Evolutionary conservation across 257 asterid genomes (phyloP), one percentile per base, ranked within the genome.

Genomic region (Handroanthus guayacan): DNA sequence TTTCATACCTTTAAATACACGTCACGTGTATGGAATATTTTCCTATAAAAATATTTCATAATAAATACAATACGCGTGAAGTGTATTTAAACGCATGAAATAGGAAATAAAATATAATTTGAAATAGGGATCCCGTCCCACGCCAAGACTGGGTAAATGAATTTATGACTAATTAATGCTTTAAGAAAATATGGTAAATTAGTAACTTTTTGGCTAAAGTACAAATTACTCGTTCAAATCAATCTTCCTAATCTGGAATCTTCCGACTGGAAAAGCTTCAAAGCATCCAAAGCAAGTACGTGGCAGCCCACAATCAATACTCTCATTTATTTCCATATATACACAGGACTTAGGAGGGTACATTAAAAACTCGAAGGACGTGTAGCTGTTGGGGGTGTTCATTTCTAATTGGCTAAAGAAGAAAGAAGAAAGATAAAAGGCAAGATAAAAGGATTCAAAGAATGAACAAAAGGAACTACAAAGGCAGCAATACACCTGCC

Each of bases 401-500:
- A 31, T 67, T 48, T 47, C 68, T 10, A 44, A 39, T 3, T 71
- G 58, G 12, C 25, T 44, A 13, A 60, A 41, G 60, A 36, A 34
- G 71, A 54, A 16, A n/a, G 36, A 37, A 38, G n/a, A n/a, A n/a
- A 20, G 14, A 38, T 36, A 52, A 47, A 44, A 52, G 64, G 72
- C n/a, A n/a, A 20, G 14, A 38, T 36, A 52, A 47, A 44, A 52
- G 64, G 72, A 51, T 48, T 67, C 44, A 55, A 55, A 62, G 75
- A 63, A 55, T 48, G 57, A 65, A 52, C 71, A 62, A 72, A 83
- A 69, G 63, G 43, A 47, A 57, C 25, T 44, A 39, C 20, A 45
- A 37, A 61, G 34, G 38, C 16, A 3, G 60, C 20, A 58, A 62
- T 51, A 14, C 61, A 61, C 87, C 80, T 80, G 68, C 65, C 64